Evolutionary conservation across 495 filamentous ascomycete genomes (phyloP).

Genomic region (Lichenothelia convexa): DNA sequence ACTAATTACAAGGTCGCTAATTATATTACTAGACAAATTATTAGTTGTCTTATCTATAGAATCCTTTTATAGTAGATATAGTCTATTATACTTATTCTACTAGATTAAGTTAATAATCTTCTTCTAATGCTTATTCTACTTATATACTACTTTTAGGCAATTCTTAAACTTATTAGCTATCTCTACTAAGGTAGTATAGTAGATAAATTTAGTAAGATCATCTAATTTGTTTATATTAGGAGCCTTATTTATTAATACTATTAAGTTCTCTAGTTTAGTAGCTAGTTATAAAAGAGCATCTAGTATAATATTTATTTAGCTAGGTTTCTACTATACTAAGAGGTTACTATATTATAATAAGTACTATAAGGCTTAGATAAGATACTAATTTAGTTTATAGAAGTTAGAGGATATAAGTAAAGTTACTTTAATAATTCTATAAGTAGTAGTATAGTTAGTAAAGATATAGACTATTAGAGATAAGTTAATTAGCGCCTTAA

Average conservation of each 20-base stretch:
- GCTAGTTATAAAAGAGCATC: neutral
- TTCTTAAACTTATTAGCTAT: neutral
- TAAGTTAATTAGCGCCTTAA: neutral
- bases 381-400: neutral
- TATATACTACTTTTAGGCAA: neutral
- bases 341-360: neutral
- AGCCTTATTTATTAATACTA: neutral
- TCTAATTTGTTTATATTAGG: neutral
- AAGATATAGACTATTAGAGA: conserved; percentile 1
- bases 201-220: no score
- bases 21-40: neutral
- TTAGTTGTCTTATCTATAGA: neutral
- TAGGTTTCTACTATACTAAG: neutral
- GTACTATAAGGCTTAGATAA: neutral
- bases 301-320: neutral
- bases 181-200: neutral
- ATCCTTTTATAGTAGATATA: neutral
- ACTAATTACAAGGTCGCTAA: neutral
- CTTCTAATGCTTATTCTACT: neutral
- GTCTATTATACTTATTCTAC: neutral
- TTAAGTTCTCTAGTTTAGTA: neutral
- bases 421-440: neutral
- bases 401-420: neutral
- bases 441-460: neutral
- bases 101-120: neutral